Percentiles rank a stretch among this genome's conserved stretches.
phyloP scores from a whole-genome alignment of 2,329 filamentous ascomycete species.

The Chrysosporium queenslandicum region DNA sequence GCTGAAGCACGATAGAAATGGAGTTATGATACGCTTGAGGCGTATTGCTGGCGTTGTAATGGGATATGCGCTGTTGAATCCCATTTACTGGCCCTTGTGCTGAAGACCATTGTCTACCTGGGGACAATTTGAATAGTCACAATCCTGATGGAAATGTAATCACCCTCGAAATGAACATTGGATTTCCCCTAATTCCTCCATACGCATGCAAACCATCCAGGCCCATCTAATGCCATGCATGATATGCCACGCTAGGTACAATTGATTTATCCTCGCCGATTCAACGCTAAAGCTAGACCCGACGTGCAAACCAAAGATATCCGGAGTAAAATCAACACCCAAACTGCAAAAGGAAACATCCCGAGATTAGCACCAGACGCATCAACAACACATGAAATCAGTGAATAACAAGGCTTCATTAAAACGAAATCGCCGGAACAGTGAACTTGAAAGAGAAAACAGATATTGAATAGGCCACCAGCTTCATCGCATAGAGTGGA shows the following conservation, averaged over 20 bases:
- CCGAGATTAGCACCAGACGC: neutral
- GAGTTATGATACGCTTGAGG: slow-evolving; percentile 1
- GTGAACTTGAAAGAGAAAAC: too few species aligned
- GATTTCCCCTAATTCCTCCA: neutral
- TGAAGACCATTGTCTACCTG: neutral
- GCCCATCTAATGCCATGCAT: neutral
- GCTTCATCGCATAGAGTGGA: too few species aligned
- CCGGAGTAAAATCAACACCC: neutral
- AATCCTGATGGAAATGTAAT: too few species aligned
- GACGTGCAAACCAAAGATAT: too few species aligned
- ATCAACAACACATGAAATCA: too few species aligned
- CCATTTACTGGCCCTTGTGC: neutral
- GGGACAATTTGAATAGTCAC: too few species aligned
- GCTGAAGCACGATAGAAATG: neutral
- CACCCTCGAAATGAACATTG: neutral
- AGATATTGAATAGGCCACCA: too few species aligned
- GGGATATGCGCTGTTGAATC: too few species aligned
- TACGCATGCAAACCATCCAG: neutral
- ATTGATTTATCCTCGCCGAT: too few species aligned
- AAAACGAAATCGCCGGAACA: too few species aligned
- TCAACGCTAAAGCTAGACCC: too few species aligned
- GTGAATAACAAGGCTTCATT: too few species aligned
- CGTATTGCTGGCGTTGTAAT: neutral
- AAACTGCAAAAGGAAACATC: neutral
- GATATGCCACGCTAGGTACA: neutral